phyloP scores from a whole-genome alignment of 2,329 filamentous ascomycete species.

The Epichloe scottii region DNA sequence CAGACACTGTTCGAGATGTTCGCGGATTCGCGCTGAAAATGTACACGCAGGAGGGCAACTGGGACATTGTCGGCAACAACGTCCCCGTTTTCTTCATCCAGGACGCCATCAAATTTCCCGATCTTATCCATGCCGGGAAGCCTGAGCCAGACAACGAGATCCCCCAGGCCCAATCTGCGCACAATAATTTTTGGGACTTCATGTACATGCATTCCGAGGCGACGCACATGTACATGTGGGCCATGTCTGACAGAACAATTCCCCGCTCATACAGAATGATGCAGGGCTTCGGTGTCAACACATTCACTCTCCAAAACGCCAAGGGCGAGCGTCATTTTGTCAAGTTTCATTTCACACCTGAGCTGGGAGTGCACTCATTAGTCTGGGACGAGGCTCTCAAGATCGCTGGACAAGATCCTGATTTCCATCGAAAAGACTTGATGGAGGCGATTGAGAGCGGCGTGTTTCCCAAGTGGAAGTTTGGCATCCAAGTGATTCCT shows the following conservation, averaged over 20 bases:
- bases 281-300: conserved; percentile 78
- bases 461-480: conserved; percentile 64
- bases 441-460: conserved; percentile 61
- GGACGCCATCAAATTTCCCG: conserved; percentile 62
- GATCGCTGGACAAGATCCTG: conserved; percentile 60
- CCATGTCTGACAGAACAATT: conserved; percentile 62
- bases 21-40: conserved; percentile 57
- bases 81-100: conserved; percentile 31
- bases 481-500: conserved; percentile 67
- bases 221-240: conserved; percentile 71
- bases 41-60: conserved; percentile 48
- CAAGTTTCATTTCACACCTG: conserved; percentile 67
- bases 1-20: conserved; percentile 74
- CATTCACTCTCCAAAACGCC: conserved; percentile 55
- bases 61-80: conserved; percentile 8
- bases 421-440: conserved; percentile 72
- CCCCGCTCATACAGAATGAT: conserved; percentile 72
- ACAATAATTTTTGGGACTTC: conserved; percentile 73
- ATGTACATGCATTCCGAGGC: conserved; percentile 50
- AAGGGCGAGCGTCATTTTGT: conserved; percentile 59
- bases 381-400: conserved; percentile 74
- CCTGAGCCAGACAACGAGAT: conserved; percentile 43
- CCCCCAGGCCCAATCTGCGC: conserved; percentile 57
- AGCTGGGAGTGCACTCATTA: conserved; percentile 62
- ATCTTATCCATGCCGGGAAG: conserved; percentile 51